Conservation (phyloP, 2,329 filamentous ascomycete species). For the Nemania diffusa region DNA sequence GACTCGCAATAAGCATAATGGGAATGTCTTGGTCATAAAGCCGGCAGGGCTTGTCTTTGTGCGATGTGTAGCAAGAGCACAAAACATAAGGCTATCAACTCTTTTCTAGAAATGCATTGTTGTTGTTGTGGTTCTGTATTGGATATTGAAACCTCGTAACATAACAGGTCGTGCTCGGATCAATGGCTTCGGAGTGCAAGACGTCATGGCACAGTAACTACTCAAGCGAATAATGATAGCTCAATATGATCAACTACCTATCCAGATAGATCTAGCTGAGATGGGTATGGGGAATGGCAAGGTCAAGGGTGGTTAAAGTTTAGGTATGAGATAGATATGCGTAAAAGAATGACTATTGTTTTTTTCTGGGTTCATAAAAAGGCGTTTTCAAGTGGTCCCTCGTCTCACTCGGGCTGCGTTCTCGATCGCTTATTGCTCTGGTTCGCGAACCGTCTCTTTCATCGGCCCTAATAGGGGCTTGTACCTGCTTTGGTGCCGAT, state of each 20-base stretch:
- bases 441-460: conserved; percentile 19
- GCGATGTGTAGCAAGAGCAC: conserved; percentile 11
- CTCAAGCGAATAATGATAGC: not conserved
- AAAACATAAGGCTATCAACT: conserved; percentile 16
- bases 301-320: not conserved
- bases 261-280: too few species aligned
- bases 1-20: conserved; percentile 31
- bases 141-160: not conserved
- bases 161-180: not conserved
- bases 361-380: not conserved
- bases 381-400: not conserved
- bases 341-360: not conserved
- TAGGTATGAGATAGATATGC: not conserved
- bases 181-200: not conserved
- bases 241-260: not conserved
- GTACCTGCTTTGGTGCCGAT: conserved; percentile 18
- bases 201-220: not conserved
- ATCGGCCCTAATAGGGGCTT: conserved; percentile 24
- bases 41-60: conserved; percentile 28
- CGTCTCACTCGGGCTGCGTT: conserved; percentile 2
- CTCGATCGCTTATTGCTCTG: not conserved
- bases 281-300: not conserved
- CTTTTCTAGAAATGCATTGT: too few species aligned
- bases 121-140: not conserved
- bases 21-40: conserved; percentile 22